phyloP scores from a whole-genome alignment of 805 yeast species.

The Blastobotrys muscicola region DNA sequence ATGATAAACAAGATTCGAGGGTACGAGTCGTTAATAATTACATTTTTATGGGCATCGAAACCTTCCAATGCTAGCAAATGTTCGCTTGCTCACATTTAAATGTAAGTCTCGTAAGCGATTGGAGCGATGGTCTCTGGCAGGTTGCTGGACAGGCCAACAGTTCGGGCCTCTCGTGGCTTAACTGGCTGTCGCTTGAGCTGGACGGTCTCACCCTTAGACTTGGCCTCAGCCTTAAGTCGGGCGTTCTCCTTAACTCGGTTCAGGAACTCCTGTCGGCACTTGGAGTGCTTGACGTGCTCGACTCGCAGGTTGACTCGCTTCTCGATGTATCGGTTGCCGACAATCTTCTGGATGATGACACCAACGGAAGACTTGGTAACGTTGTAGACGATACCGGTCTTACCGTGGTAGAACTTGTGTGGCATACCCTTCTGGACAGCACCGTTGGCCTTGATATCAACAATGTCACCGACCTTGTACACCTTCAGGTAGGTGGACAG shows the following conservation, averaged over 20 bases:
- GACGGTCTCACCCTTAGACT: conserved; percentile 84
- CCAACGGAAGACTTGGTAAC: conserved; percentile 98
- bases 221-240: conserved; percentile 87
- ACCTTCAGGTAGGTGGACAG: conserved; percentile 94
- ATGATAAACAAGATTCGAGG: no score
- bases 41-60: not conserved
- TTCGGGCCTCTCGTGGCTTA: conserved; percentile 90
- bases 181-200: conserved; percentile 97
- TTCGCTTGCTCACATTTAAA: conserved; percentile 41
- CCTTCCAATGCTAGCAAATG: no score
- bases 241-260: conserved; percentile 98
- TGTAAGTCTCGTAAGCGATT: conserved; percentile 98
- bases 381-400: conserved; percentile 98
- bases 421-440: conserved; percentile 99
- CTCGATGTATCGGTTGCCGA: conserved; percentile 98
- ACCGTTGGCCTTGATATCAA: conserved; percentile 99
- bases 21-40: not conserved
- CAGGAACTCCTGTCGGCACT: conserved; percentile 98
- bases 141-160: conserved; percentile 72
- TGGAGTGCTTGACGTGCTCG: conserved; percentile 99
- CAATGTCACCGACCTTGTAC: conserved; percentile 99
- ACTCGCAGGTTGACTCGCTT: conserved; percentile 97
- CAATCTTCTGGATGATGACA: conserved; percentile 96
- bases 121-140: conserved; percentile 97
- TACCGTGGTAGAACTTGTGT: conserved; percentile 99